Evolutionary conservation across 768 basidiomycete species (phyloP), one percentile per base, ranked within the genome.

Genomic region (Scleroderma bovista): DNA sequence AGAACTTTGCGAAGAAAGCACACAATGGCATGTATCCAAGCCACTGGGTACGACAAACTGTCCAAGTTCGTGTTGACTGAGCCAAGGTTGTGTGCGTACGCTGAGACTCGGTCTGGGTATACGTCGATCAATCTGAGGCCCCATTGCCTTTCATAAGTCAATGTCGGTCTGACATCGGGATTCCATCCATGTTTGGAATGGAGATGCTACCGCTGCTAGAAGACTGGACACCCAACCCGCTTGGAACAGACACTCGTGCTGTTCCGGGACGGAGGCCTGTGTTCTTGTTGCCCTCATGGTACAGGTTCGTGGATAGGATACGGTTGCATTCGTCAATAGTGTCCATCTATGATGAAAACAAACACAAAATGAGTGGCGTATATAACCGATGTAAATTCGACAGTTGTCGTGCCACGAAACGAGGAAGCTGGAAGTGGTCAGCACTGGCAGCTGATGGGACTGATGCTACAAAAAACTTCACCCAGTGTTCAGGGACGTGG

Each of bases 381-480:
- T 85, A 71, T 93, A 93, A 20, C 88, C 91, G 50, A 86, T 77
- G 93, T 93, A 55, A 97, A 80, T 59, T 95, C 90, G 46, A 95
- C 92, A 12, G 90, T 88, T 60, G 66, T 96, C 94, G 58, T 93
- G 91, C 65, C 92, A 77, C 48, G 97, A 73, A 31, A 94, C 89
- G 59, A 94, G 81, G 74, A 97, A 96, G 60, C 92, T 75, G 59
- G 63, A 50, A 26, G 38, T 37, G 11, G 36, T 19, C 50, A 51
- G 53, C 44, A n/a, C n/a, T n/a, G n/a, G n/a, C n/a, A n/a, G n/a
- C 47, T n/a, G 43, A 26, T 15, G 5, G 26, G 17, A 9, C 7
- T 31, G 5, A 24, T 13, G 7, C 16, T 36, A 8, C 20, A 7
- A 23, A 7, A 9, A 29, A 15, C 61, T 74, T 52, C 55, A 81